Conservation (phyloP, 164 flowering plant genomes). For the Magnolia changhungtana region DNA sequence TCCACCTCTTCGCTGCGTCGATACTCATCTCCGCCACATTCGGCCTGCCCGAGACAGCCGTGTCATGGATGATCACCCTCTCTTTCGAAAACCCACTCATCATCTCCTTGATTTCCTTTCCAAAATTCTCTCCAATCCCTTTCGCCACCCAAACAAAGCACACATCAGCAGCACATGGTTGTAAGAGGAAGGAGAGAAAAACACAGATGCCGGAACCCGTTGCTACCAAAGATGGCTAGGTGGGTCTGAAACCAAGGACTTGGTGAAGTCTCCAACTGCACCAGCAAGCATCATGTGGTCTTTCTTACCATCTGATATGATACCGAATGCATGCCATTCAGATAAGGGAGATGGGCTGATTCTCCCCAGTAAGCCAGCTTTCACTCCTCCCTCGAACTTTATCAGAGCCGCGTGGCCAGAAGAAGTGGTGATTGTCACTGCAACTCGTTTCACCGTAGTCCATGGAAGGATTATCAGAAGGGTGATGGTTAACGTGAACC, state of each 20-base stretch:
- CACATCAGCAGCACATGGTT: conserved; percentile 52
- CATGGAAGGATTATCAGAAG: conserved; percentile 58
- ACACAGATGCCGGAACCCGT: conserved; percentile 71
- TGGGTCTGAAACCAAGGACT: conserved; percentile 50
- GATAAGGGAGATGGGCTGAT: conserved; percentile 66
- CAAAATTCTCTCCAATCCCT: conserved; percentile 51
- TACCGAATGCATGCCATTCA: conserved; percentile 80
- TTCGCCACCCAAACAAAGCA: conserved; percentile 63
- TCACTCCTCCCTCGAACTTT: conserved; percentile 56
- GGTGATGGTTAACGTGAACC: conserved; percentile 55
- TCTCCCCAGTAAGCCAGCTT: conserved; percentile 55
- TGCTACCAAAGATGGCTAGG: conserved; percentile 64
- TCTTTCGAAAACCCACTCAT: conserved; percentile 43
- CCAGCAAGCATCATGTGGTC: conserved; percentile 80
- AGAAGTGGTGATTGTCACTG: conserved; percentile 39
- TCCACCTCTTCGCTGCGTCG: conserved; percentile 45
- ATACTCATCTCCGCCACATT: conserved; percentile 50
- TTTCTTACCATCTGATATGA: conserved; percentile 52
- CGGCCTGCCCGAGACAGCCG: conserved; percentile 53
- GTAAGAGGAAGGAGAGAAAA: conserved; percentile 56
- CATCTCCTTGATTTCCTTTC: conserved; percentile 47
- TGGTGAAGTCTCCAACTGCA: conserved; percentile 79
- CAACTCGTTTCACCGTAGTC: conserved; percentile 50
- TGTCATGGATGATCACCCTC: conserved; percentile 60
- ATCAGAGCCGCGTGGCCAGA: conserved; percentile 61